Conservation (phyloP, 495 filamentous ascomycete species). For the Aspergillus campestris region DNA sequence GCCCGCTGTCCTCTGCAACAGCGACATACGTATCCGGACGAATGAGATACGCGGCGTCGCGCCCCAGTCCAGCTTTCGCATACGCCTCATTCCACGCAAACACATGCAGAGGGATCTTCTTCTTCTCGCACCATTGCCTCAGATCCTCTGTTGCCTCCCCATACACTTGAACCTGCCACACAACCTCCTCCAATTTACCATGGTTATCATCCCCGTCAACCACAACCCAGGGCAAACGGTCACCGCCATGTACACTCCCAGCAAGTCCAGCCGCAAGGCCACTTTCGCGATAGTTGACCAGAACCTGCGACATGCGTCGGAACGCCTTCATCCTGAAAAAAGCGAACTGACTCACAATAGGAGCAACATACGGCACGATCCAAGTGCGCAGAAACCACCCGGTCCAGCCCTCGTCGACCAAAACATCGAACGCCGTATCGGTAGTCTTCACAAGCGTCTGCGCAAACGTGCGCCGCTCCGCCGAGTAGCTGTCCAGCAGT, state of each 20-base stretch:
- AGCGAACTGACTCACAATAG: slow-evolving; percentile 15
- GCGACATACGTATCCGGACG: slow-evolving; percentile 32
- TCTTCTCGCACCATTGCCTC: slow-evolving; percentile 22
- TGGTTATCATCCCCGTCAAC: slow-evolving; percentile 23
- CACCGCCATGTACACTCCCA: slow-evolving; percentile 21
- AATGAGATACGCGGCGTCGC: slow-evolving; percentile 23
- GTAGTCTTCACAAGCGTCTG: slow-evolving; percentile 21
- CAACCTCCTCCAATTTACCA: slow-evolving; percentile 17
- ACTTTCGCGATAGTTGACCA: slow-evolving; percentile 23
- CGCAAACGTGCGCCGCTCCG: slow-evolving; percentile 38
- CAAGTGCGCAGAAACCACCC: slow-evolving; percentile 21
- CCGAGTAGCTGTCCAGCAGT: slow-evolving; percentile 44
- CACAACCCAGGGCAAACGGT: slow-evolving; percentile 27
- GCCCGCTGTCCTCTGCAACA: slow-evolving; percentile 14
- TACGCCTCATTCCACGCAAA: slow-evolving; percentile 23
- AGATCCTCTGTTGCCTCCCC: slow-evolving; percentile 10
- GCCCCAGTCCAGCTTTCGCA: slow-evolving; percentile 13
- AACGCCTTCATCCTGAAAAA: slow-evolving; percentile 14
- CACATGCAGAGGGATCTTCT: slow-evolving; percentile 10
- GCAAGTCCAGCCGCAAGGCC: slow-evolving; percentile 6
- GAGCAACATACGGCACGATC: slow-evolving; percentile 22
- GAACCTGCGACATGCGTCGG: slow-evolving; percentile 21
- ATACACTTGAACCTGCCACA: slow-evolving; percentile 32
- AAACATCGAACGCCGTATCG: slow-evolving; percentile 21
- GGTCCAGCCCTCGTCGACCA: slow-evolving; percentile 14